Base-by-base conservation (phyloP, 2,329 filamentous ascomycete genomes). In the Thielaviopsis punctulata region DNA sequence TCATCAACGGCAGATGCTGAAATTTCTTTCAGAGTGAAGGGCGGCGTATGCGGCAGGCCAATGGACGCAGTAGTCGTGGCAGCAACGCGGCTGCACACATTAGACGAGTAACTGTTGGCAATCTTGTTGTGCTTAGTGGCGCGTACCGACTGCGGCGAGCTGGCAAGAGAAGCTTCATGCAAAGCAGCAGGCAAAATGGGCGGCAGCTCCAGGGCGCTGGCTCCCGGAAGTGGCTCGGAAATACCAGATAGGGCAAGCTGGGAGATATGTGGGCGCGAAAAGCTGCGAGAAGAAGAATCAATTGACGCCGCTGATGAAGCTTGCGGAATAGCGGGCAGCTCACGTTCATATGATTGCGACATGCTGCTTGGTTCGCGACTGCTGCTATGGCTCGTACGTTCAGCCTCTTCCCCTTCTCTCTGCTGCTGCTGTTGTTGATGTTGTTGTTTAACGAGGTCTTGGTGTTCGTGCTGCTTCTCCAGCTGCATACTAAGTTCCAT, bases 181-280 rank as follows among this genome's bases (percentile, higher is more conserved):
- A 22, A 24, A 15, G 51, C n/a, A 33, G 48, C 36, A 22, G 30
- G 30, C 36, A 46, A 33, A 13, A 52, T 43, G 24, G 49, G 45
- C 13, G 53, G 53, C 30, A 27, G 39, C 8, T 51, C 53, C 23
- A 43, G 25, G 6, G 43, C 45, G 24, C 36, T 25, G 6, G 30
- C 15, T 19, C 19, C 33, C 18, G 30, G n/a, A 10, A 27, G 27
- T 2, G 41, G 12, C 23, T 52, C 53, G 6, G 53, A 45, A n/a
- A 55, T 55, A 6, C 45, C 49, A 2, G 41, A 44, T 2, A 55
- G 53, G 25, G 19, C 21, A 9, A 51, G 24, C 49, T 51, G 41
- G 8, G 49, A 45, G 12, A 45, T 41, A 4, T 49, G 49, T 21
- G 39, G 27, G 13, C 27, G 49, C 12, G 47, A 39, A 23, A 22